Evolutionary conservation across 2,329 filamentous ascomycete genomes (phyloP), one percentile per base, ranked within the genome.

Genomic region (Trichophyton mentagrophytes): DNA sequence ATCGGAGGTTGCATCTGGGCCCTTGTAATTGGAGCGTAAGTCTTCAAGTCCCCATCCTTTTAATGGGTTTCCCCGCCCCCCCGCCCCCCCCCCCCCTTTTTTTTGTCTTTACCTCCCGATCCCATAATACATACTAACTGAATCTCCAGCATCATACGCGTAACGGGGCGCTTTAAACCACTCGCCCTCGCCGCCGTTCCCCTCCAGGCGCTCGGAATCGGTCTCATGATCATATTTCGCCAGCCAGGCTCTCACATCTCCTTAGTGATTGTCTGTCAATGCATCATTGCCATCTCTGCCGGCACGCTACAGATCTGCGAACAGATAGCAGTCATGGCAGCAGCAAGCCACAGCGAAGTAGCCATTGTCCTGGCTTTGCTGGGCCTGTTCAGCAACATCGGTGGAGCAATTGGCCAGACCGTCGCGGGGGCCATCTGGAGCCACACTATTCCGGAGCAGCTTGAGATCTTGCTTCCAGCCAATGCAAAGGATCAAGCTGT

Each of bases 271-370:
- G 76, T 80, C 73, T 78, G 76, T 61, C 79, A 81, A 65, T 74
- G 81, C 62, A 73, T 82, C 65, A 76, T 81, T 61, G 78, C 79
- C 22, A 69, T 80, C 62, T 74, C 74, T 17, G 79, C 79, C 13
- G 77, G 77, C 61, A 78, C 77, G 36, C 73, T 82, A 13, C 75
- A 81, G 40, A 74, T 81, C 64, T 74, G 75, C 63, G 73, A 80
- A 65, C 78, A 85, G 65, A 77, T 85, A 57, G 79, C 81, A 7
- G 76, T 84, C 38, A 79, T 84, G 67, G 76, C 79, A 1, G 76
- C 78, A 2, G 77, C 78, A 11, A 74, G 74, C 56, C 80, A 82
- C 61, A 74, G 78, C 60, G 73, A 82, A 62, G 71, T 82, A 15
- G 79, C 80, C 13, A 66, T 69, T 40, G 63, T 71, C 38, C 65